Evolutionary conservation across 2,329 filamentous ascomycete species (phyloP), one percentile per base, ranked within the genome.

Genomic region (Exophiala dermatitidis): DNA sequence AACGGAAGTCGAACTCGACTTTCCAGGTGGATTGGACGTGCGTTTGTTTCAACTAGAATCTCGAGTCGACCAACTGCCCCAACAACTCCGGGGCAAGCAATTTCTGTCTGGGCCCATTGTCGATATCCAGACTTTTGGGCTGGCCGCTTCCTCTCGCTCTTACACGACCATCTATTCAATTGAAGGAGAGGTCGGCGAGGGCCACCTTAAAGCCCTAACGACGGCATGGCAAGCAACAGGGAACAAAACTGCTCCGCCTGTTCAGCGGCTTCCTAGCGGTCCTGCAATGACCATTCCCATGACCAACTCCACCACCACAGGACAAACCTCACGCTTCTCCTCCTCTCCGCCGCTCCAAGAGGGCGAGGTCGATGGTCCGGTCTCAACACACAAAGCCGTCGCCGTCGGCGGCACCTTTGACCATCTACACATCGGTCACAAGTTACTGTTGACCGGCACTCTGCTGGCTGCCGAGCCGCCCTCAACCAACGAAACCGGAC

Each of bases 371-470:
- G 51, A 58, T 32, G 48, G 53, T 4, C 51, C 58, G 1, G 46
- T 57, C 8, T 48, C 60, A 10, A 64, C 69, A 40, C 80, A 87
- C 67, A 71, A 75, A 54, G 78, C 81, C 9, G 85, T 94, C 46
- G 88, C 85, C 48, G 81, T 97, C 8, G 93, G 91, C 31, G 93
- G 93, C 6, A 98, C 93, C 0, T 98, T 97, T 71, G 93, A 98
- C 68, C 90, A 97, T 70, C 79, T 98, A 26, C 93, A 98, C 67
- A 84, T 88, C 3, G 93, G 93, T 4, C 93, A 98, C 74, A 98
- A 97, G 71, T 77, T 97, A n/a, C 79, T 98, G 19, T 80, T 98
- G 19, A 90, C 90, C n/a, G 90, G 90, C 57, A 88, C 86, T 0
- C 81, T 84, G 0, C 80, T 96, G 52, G 43, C 77, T 89, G 10